Percentiles rank a stretch among this genome's conserved stretches.
Conservation (phyloP, 495 filamentous ascomycete genomes). For the Penicillium salamii region DNA sequence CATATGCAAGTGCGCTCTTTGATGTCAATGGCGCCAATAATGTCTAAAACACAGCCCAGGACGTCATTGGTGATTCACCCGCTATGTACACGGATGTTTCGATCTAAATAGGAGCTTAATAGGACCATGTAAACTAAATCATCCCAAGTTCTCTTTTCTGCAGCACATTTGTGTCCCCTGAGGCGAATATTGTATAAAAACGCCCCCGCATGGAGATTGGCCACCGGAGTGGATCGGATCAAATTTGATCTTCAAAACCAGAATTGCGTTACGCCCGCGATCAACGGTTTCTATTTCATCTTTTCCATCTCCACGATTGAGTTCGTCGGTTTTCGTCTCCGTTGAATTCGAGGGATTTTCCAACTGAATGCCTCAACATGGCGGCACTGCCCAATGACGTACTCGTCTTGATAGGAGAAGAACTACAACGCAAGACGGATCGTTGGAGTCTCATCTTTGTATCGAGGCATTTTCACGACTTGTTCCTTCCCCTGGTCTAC, state of each 20-base stretch:
- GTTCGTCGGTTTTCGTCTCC: neutral
- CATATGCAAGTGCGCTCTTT: neutral
- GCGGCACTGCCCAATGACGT: slow-evolving; percentile 28
- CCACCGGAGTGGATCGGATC: neutral
- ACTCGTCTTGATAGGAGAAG: slow-evolving; percentile 31
- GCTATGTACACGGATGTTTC: too few relatives aligned
- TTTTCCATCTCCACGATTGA: neutral
- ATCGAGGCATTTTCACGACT: slow-evolving; percentile 28
- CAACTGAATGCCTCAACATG: neutral
- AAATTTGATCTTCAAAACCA: slow-evolving; percentile 4
- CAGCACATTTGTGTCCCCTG: too few relatives aligned
- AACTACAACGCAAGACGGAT: slow-evolving; percentile 23
- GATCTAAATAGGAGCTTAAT: too few relatives aligned
- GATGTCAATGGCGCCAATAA: neutral
- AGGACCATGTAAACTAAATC: too few relatives aligned
- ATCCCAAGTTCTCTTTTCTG: too few relatives aligned
- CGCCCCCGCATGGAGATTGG: too few relatives aligned
- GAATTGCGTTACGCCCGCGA: neutral
- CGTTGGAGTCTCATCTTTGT: slow-evolving; percentile 34
- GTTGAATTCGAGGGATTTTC: neutral
- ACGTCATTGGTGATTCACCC: too few relatives aligned
- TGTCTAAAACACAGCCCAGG: too few relatives aligned
- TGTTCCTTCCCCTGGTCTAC: slow-evolving; percentile 30
- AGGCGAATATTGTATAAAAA: too few relatives aligned
- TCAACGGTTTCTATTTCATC: too few relatives aligned